phyloP scores from a whole-genome alignment of 2,329 filamentous ascomycete species.

The Colletotrichum endophyticum region DNA sequence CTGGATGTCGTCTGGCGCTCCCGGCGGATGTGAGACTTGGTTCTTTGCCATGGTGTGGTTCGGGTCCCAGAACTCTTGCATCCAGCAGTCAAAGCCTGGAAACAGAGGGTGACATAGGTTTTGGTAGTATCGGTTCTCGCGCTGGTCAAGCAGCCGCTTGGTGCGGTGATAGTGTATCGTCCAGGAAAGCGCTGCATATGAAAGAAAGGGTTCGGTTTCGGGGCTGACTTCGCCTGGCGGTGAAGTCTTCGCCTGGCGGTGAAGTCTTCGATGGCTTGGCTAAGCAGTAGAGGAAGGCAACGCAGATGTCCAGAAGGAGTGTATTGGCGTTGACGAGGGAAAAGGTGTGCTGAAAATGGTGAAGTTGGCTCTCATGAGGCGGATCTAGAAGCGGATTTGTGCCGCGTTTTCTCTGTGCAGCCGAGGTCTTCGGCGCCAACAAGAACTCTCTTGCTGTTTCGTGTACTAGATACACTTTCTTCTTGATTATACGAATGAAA shows the following conservation, averaged over 20 bases:
- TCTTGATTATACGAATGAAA: constrained; percentile 21
- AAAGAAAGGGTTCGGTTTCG: not conserved
- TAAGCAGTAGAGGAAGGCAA: not conserved
- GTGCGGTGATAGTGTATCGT: not conserved
- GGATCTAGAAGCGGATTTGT: not conserved
- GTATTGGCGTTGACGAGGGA: not conserved
- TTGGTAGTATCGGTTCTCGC: not conserved
- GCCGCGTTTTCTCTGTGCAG: not conserved
- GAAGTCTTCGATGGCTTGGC: not conserved
- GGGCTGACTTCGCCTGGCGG: not conserved
- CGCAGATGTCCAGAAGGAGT: not conserved
- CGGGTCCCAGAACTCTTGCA: not conserved
- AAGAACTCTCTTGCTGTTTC: constrained; percentile 27
- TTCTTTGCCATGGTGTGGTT: not conserved
- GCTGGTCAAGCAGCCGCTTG: not conserved
- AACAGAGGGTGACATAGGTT: constrained; percentile 11
- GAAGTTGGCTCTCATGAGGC: not conserved
- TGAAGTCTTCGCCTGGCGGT: not conserved
- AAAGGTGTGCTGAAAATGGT: not conserved
- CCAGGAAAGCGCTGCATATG: not conserved
- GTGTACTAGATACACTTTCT: constrained; percentile 26
- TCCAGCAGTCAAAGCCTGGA: not conserved
- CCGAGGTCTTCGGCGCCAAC: not conserved
- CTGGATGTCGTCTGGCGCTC: not conserved
- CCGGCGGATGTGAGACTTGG: not conserved